phyloP scores from a whole-genome alignment of 2,329 filamentous ascomycete genomes.

The Apiospora malaysiana region DNA sequence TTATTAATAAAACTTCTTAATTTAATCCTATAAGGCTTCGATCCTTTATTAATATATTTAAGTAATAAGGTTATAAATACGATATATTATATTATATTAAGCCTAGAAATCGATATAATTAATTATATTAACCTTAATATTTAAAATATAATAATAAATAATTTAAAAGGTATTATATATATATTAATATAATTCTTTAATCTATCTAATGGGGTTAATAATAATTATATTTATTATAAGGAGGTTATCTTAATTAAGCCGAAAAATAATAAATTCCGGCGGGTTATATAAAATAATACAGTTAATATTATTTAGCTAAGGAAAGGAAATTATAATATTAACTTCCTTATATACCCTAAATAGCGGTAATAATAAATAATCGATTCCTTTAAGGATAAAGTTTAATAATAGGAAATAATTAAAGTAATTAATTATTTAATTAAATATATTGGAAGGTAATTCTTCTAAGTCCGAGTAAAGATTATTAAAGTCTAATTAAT shows the following conservation, averaged over 20 bases:
- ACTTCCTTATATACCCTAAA: too few relatives aligned
- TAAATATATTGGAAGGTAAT: not conserved
- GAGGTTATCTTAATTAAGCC: not conserved
- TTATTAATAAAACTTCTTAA: not conserved
- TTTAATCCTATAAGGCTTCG: not conserved
- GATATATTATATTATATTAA: not conserved
- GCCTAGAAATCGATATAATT: not conserved
- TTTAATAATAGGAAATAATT: too few relatives aligned
- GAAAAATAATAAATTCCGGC: too few relatives aligned
- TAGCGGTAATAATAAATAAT: too few relatives aligned
- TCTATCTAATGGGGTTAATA: not conserved
- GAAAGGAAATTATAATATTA: too few relatives aligned
- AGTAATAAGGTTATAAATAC: not conserved
- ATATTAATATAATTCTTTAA: not conserved
- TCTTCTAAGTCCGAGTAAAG: not conserved
- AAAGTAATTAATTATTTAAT: too few relatives aligned
- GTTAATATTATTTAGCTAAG: not conserved
- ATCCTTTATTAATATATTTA: not conserved
- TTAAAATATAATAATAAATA: not conserved
- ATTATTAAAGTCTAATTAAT: not conserved
- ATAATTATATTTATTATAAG: not conserved
- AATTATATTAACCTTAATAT: not conserved
- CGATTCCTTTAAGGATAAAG: too few relatives aligned
- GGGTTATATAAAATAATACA: too few relatives aligned
- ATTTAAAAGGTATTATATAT: not conserved